A percentile compares a stretch with the other conserved stretches of the same genome.
Conservation (phyloP, 2,329 filamentous ascomycete genomes). For the Dactylonectria estremocensis region DNA sequence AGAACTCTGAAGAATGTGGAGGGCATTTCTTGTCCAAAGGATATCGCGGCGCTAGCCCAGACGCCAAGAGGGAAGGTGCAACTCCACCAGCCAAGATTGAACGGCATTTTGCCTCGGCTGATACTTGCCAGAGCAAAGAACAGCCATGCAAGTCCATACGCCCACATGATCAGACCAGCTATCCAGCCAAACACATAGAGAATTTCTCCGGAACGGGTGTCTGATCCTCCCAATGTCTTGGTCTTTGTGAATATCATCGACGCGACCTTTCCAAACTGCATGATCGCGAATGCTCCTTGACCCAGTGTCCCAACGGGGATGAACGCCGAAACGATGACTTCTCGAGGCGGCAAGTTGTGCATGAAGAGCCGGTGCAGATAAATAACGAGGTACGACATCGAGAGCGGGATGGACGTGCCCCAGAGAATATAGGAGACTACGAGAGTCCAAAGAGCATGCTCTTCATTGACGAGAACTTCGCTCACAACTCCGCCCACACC, state of each 20-base stretch:
- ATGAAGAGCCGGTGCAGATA: constrained; percentile 75
- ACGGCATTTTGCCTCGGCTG: constrained; percentile 49
- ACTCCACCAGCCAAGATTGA: constrained; percentile 58
- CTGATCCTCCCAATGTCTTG: constrained; percentile 56
- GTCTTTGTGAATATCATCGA: constrained; percentile 50
- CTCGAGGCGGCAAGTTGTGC: constrained; percentile 71
- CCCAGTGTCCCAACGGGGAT: constrained; percentile 75
- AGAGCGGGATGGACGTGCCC: constrained; percentile 68
- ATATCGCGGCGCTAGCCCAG: constrained; percentile 49
- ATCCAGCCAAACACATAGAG: constrained; percentile 68
- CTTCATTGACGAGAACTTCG: constrained; percentile 63
- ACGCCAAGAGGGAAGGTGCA: constrained; percentile 58
- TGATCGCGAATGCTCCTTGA: constrained; percentile 70
- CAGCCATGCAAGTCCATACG: constrained; percentile 53
- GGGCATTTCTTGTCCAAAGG: constrained; percentile 51
- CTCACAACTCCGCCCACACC: constrained; percentile 72
- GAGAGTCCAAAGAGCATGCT: constrained; percentile 69
- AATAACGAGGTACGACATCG: constrained; percentile 70
- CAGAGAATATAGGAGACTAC: constrained; percentile 73
- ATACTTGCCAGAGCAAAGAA: constrained; percentile 51
- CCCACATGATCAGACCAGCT: constrained; percentile 53
- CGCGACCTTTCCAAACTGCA: constrained; percentile 60
- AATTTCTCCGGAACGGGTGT: constrained; percentile 61
- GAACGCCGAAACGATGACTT: constrained; percentile 74
- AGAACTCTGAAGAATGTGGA: constrained; percentile 52